Percentiles rank a stretch among this genome's conserved stretches.
phyloP scores from a whole-genome alignment of 805 yeast genomes.

The Pichia phayaonensis region DNA sequence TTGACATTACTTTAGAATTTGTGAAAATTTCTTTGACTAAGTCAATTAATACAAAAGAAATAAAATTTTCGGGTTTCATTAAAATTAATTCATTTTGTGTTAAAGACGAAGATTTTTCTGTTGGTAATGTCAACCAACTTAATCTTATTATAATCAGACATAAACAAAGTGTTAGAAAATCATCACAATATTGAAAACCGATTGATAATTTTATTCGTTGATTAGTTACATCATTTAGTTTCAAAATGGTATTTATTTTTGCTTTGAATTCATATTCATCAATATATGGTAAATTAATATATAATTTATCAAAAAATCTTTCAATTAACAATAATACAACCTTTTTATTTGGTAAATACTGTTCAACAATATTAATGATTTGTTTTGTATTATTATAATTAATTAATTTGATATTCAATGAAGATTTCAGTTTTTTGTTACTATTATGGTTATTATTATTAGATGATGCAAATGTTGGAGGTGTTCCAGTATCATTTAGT shows the following conservation, averaged over 20 bases:
- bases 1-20: constrained; percentile 34
- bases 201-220: constrained; percentile 25
- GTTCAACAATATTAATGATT: constrained; percentile 33
- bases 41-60: constrained; percentile 35
- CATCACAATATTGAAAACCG: constrained; percentile 32
- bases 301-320: constrained; percentile 50
- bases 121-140: constrained; percentile 49
- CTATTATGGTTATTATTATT: constrained; percentile 1
- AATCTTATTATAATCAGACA: constrained; percentile 44
- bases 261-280: constrained; percentile 48
- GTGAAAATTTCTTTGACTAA: constrained; percentile 39
- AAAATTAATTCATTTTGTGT: constrained; percentile 26
- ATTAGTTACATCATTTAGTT: constrained; percentile 29
- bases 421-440: constrained; percentile 24
- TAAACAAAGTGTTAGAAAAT: constrained; percentile 44
- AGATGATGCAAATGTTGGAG: not conserved
- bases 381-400: constrained; percentile 36
- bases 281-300: constrained; percentile 58
- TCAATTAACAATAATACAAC: constrained; percentile 51
- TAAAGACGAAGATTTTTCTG: constrained; percentile 26
- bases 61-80: constrained; percentile 34
- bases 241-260: constrained; percentile 39
- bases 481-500: not conserved
- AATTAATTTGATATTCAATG: constrained; percentile 28
- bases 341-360: constrained; percentile 45